Conservation (phyloP, 2,329 filamentous ascomycete genomes). For the Thermoascus crustaceus region DNA sequence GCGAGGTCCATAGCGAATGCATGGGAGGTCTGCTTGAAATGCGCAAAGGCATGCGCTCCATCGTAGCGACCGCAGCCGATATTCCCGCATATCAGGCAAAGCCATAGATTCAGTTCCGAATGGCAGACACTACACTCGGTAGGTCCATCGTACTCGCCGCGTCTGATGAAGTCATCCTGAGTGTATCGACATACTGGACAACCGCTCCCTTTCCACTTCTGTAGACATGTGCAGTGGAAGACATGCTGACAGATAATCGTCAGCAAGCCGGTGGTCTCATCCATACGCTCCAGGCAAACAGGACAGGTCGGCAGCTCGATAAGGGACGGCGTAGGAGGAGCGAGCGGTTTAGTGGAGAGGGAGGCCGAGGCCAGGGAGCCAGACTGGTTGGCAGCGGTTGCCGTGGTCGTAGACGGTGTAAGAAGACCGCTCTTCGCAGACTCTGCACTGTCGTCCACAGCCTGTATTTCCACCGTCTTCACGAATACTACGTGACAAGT, state of each 20-base stretch:
- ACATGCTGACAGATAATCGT: conserved; percentile 97
- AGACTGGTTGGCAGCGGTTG: conserved; percentile 22
- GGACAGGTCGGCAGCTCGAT: conserved; percentile 92
- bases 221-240: conserved; percentile 91
- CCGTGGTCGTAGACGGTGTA: conserved; percentile 42
- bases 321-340: conserved; percentile 71
- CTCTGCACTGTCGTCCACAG: conserved; percentile 28
- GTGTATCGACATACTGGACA: conserved; percentile 95
- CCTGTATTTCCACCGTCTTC: conserved; percentile 79
- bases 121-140: conserved; percentile 71
- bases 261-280: conserved; percentile 87
- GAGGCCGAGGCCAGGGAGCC: conserved; percentile 33
- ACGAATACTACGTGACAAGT: conserved; percentile 93
- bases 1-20: conserved; percentile 87
- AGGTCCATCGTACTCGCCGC: conserved; percentile 40
- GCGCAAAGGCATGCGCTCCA: conserved; percentile 82
- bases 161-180: conserved; percentile 47
- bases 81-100: conserved; percentile 87
- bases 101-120: conserved; percentile 77
- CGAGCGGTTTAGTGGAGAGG: conserved; percentile 53
- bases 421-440: conserved; percentile 58
- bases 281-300: conserved; percentile 95
- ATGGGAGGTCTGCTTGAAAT: conserved; percentile 84
- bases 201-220: conserved; percentile 90
- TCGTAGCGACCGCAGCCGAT: conserved; percentile 94